phyloP scores from a whole-genome alignment of 768 basidiomycete species.

The Peribolospora kevripleyi region DNA sequence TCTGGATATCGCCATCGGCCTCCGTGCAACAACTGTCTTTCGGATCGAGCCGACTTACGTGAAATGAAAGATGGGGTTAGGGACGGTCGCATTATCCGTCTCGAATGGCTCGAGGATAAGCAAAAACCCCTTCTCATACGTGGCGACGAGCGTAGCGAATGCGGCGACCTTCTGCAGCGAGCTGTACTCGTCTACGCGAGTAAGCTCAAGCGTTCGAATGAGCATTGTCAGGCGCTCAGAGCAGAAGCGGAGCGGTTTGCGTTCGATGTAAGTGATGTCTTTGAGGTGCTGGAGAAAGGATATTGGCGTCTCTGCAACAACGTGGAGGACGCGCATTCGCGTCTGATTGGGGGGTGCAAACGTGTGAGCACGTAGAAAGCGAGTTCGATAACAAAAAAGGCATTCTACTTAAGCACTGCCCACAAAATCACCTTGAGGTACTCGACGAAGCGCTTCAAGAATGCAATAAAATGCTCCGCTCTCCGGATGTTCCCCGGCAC shows the following conservation, averaged over 20 bases:
- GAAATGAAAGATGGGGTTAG: slow-evolving; percentile 95
- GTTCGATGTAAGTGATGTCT: slow-evolving; percentile 95
- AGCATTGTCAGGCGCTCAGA: slow-evolving; percentile 85
- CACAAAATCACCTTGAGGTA: slow-evolving; percentile 60
- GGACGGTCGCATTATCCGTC: slow-evolving; percentile 92
- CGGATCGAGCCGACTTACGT: slow-evolving; percentile 30
- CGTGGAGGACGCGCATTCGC: slow-evolving; percentile 94
- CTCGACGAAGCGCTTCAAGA: slow-evolving; percentile 91
- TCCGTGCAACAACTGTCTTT: neutral
- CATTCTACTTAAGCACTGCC: neutral
- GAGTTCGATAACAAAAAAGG: neutral
- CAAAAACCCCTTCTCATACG: slow-evolving; percentile 93
- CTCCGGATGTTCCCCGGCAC: slow-evolving; percentile 95
- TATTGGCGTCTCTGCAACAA: slow-evolving; percentile 89
- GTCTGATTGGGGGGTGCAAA: slow-evolving; percentile 32
- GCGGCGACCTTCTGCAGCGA: slow-evolving; percentile 82
- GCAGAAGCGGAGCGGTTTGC: slow-evolving; percentile 84
- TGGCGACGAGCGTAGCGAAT: slow-evolving; percentile 89
- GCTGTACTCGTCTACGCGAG: slow-evolving; percentile 67
- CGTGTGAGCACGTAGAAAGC: neutral
- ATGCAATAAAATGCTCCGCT: slow-evolving; percentile 96
- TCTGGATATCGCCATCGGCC: neutral
- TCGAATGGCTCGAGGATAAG: slow-evolving; percentile 95
- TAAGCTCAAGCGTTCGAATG: slow-evolving; percentile 73
- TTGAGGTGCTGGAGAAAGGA: slow-evolving; percentile 95